These are phyloP conservation scores for Petunia hybrid DNA, from an alignment of 305 asterid genomes.

Conservation along the genomic window DNA sequence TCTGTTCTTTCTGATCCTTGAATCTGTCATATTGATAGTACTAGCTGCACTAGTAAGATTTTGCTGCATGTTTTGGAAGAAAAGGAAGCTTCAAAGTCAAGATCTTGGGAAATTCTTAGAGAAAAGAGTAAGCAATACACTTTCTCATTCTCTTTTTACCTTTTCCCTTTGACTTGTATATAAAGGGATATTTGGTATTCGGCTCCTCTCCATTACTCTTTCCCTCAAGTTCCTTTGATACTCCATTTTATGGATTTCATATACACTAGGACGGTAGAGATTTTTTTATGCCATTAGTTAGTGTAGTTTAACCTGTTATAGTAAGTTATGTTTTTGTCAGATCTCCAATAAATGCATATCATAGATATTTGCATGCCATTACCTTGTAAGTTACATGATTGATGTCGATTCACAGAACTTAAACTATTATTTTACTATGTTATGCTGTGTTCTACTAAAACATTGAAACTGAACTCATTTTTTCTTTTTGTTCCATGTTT, in stretches of 20 bases:
- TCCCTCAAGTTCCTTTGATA: not conserved
- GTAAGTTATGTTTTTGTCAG: too few species aligned
- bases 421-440: not conserved
- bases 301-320: too few species aligned
- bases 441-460: not conserved
- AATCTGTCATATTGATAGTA: slow-evolving; percentile 64
- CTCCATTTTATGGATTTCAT: not conserved
- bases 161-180: not conserved
- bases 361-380: too few species aligned
- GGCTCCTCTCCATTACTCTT: slow-evolving; percentile 6
- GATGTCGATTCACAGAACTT: too few species aligned
- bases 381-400: too few species aligned
- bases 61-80: slow-evolving; percentile 84
- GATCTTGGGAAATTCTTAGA: slow-evolving; percentile 81
- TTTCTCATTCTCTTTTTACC: not conserved
- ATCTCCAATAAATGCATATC: too few species aligned
- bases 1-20: slow-evolving; percentile 62
- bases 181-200: not conserved
- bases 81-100: slow-evolving; percentile 75
- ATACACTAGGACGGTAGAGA: too few species aligned
- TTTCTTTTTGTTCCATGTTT: slow-evolving; percentile 20
- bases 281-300: too few species aligned
- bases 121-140: slow-evolving; percentile 64
- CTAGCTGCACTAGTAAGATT: slow-evolving; percentile 61
- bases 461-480: not conserved